A percentile compares a stretch with the other conserved stretches of the same genome.
phyloP scores from a whole-genome alignment of 2,329 filamentous ascomycete species.

The Dendryphion nanum region DNA sequence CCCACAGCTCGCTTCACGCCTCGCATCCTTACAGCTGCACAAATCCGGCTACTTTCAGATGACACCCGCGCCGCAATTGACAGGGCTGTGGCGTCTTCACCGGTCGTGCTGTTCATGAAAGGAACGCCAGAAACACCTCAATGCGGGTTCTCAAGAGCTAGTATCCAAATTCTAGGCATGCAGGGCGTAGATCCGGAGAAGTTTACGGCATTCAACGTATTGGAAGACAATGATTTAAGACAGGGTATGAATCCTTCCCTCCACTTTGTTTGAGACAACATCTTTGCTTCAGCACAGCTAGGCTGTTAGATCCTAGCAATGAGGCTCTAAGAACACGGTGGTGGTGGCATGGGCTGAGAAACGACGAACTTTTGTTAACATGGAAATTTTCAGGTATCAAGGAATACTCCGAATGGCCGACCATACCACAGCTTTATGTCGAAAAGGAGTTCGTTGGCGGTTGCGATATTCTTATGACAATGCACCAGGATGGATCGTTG shows the following conservation, averaged over 20 bases:
- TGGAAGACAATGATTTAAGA: constrained; percentile 86
- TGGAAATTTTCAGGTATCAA: constrained; percentile 71
- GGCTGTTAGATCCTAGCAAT: too few relatives aligned
- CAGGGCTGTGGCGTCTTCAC: constrained; percentile 80
- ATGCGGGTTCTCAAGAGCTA: constrained; percentile 93
- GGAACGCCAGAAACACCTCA: constrained; percentile 94
- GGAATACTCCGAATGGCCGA: constrained; percentile 99
- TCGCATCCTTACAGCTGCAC: constrained; percentile 46
- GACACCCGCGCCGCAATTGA: constrained; percentile 82
- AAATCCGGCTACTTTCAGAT: constrained; percentile 72
- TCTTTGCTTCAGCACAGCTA: too few relatives aligned
- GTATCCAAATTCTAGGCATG: constrained; percentile 89
- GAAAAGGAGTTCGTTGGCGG: constrained; percentile 95
- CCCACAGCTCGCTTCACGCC: constrained; percentile 40
- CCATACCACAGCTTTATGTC: constrained; percentile 94
- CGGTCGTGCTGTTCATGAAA: constrained; percentile 99
- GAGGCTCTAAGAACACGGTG: too few relatives aligned
- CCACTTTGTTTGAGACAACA: too few relatives aligned
- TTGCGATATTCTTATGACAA: constrained; percentile 94
- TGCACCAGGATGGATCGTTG: constrained; percentile 95
- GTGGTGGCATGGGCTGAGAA: too few relatives aligned
- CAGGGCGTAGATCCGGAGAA: constrained; percentile 94
- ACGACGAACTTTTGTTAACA: neutral
- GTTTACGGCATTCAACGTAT: constrained; percentile 97
- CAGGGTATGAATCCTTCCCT: too few relatives aligned